Base-by-base conservation (phyloP, 495 filamentous ascomycete genomes). In the Penicillium riverlandense region DNA sequence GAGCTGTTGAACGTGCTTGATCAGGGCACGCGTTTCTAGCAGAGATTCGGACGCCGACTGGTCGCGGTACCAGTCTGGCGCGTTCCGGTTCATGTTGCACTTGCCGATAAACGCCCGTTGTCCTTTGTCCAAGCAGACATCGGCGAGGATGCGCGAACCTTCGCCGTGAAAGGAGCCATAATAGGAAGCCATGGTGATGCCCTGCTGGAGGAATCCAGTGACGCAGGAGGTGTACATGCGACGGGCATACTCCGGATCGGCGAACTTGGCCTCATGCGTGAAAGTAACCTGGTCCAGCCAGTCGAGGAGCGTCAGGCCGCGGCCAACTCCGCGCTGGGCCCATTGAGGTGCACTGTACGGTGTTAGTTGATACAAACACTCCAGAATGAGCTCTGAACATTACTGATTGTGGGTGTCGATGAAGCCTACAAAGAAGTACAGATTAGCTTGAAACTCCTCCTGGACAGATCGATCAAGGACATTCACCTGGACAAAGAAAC, bases 81-180 rank as follows among this genome's bases (percentile, higher is more conserved):
- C 67, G 47, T 80, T 71, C 1, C 80, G 74, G 46, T 80, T 74
- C 74, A 82, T 84, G 49, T 80, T 82, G 49, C 75, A 80, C 47
- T 83, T 84, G 1, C 83, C 83, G 5, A 86, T 72, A 2, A 83
- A 63, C 0, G 82, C 82, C 11, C 83, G 68, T 58, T 85, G 83
- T 2, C 79, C 77, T 39, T 70, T 68, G 11, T 59, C 57, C 1
- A 71, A 48, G 43, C 82, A 85, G 4, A 75, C 63, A 15, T 79
- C 69, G 0, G 80, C 80, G 8, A 86, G 72, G 34, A 81, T 72
- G 14, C 71, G 69, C 3, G 78, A 79, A 5, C 78, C 80, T 8
- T 70, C 63, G 2, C 66, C 68, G 49, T 86, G 80, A 1, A 74
- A 60, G 1, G 77, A 81, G 8, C 70, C 78, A 49, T 84, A 85